phyloP scores from a whole-genome alignment of 306 rosid genomes.

The Mucuna pruriens region DNA sequence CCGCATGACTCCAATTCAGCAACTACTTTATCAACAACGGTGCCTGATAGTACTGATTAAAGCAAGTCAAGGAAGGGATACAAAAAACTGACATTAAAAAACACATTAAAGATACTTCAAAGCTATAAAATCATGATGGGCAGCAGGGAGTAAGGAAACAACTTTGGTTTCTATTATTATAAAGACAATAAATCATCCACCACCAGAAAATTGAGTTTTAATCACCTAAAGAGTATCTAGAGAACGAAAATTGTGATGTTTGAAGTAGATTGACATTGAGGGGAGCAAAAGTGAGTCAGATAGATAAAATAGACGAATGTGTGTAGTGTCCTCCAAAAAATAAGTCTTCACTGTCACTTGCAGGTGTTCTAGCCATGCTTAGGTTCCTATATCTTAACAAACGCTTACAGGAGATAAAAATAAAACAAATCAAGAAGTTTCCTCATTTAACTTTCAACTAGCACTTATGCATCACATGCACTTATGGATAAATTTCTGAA shows the following conservation, averaged over 20 bases:
- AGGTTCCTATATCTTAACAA: background rate
- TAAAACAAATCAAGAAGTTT: background rate
- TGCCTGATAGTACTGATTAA: constrained; percentile 79
- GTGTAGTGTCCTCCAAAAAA: background rate
- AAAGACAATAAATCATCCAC: constrained; percentile 1
- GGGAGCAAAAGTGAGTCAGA: background rate
- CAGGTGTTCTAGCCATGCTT: background rate
- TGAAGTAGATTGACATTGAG: background rate
- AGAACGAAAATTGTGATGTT: background rate
- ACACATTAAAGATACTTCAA: background rate
- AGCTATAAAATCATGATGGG: constrained; percentile 11
- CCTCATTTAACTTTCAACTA: background rate
- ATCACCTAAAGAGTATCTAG: background rate
- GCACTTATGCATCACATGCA: background rate
- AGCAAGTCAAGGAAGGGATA: constrained; percentile 55
- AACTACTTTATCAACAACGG: constrained; percentile 69
- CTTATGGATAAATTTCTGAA: background rate
- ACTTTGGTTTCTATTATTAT: background rate
- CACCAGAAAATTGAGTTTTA: background rate
- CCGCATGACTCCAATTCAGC: constrained; percentile 86
- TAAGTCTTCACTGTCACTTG: background rate
- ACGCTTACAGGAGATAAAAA: background rate
- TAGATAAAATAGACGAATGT: background rate
- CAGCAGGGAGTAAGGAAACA: background rate
- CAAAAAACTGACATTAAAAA: constrained; percentile 13